These are phyloP conservation scores for Colletotrichum sublineola DNA, from an alignment of 2,329 filamentous ascomycete species.

Conservation along the genomic window DNA sequence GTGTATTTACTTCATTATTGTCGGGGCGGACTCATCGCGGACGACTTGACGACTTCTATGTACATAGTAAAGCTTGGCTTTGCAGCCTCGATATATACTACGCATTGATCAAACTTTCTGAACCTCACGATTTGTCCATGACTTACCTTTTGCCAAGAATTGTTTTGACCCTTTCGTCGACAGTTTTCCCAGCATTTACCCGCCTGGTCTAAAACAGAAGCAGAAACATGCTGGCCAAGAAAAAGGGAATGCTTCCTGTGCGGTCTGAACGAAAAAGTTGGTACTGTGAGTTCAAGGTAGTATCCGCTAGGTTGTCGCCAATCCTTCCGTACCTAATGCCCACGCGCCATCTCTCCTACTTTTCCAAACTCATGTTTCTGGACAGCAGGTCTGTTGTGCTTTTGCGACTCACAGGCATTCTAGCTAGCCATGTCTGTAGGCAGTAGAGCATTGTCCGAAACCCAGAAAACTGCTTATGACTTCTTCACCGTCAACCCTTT, in stretches of 20 bases:
- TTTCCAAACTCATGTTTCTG: not conserved
- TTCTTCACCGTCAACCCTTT: not conserved
- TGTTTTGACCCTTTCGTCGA: not conserved
- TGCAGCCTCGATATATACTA: conserved; percentile 19
- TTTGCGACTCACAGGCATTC: not conserved
- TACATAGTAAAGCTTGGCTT: conserved; percentile 34
- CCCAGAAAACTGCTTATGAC: not conserved
- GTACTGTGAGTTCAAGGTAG: not conserved
- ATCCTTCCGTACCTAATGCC: not conserved
- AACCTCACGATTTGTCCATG: not conserved
- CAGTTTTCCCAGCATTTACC: not conserved
- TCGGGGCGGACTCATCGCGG: not conserved
- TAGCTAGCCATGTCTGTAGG: not conserved
- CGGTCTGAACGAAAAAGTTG: not conserved
- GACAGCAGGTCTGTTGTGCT: not conserved
- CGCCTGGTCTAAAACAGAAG: not conserved
- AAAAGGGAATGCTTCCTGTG: not conserved
- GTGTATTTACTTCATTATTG: conserved; percentile 28
- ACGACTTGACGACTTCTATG: conserved; percentile 22
- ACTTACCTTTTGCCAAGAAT: not conserved
- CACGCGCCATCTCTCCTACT: not conserved
- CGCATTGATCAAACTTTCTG: not conserved
- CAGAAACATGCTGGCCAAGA: not conserved
- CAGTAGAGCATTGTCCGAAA: not conserved
- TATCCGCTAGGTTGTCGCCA: not conserved